Percentiles rank a stretch among this genome's conserved stretches.
Conservation (phyloP, 1,284 basidiomycete species). For the Sporisorium iseilematis-ciliati region DNA sequence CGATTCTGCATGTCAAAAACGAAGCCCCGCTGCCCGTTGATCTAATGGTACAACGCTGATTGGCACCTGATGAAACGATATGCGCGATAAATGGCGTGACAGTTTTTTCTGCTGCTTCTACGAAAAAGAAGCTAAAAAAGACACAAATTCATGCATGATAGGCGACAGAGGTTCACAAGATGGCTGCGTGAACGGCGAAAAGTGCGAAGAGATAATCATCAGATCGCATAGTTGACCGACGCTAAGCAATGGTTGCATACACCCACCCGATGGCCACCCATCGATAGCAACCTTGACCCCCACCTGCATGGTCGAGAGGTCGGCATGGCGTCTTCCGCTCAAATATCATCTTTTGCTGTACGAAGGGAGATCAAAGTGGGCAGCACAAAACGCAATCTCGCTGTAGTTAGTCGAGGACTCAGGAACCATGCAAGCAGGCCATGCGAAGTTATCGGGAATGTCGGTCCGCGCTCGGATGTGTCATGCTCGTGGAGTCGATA, state of each 20-base stretch:
- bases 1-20: background rate
- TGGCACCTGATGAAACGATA: conserved; percentile 18
- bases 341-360: background rate
- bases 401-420: background rate
- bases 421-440: background rate
- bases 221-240: background rate
- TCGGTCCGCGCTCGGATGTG: background rate
- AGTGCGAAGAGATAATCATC: no score
- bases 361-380: background rate
- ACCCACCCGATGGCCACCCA: no score
- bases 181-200: no score
- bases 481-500: no score
- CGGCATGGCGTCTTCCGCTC: conserved; percentile 29
- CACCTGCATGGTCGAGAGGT: background rate
- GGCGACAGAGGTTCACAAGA: no score
- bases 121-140: conserved; percentile 7
- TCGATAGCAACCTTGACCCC: no score
- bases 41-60: conserved; percentile 6
- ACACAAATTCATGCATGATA: background rate
- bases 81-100: conserved; percentile 16
- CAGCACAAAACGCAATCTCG: background rate
- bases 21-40: background rate
- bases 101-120: background rate
- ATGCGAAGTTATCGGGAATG: background rate
- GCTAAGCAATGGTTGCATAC: background rate